These are phyloP conservation scores for Cucurbita maxima DNA, from an alignment of 306 rosid species.

Conservation along the genomic window DNA sequence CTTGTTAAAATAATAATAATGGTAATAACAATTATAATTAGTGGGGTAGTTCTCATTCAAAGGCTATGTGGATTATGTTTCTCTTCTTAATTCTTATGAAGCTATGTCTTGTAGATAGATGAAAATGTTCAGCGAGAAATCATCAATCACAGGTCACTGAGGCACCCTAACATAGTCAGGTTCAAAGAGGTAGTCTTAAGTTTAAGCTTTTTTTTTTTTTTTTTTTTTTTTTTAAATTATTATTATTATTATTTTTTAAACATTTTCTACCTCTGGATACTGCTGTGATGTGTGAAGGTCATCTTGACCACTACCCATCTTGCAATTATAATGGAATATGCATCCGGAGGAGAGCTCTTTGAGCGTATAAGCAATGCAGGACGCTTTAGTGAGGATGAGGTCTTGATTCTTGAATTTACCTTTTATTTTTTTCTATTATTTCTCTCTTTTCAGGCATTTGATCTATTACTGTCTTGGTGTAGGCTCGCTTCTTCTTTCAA, in stretches of 20 bases:
- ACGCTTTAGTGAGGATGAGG: slow-evolving; percentile 87
- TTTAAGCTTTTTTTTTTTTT: neutral
- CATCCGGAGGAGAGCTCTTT: slow-evolving; percentile 90
- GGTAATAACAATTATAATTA: neutral
- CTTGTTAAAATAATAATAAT: no score
- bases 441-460: neutral
- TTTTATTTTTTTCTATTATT: neutral
- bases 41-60: neutral
- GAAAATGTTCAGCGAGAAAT: slow-evolving; percentile 87
- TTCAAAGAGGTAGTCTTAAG: slow-evolving; percentile 49
- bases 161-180: slow-evolving; percentile 82
- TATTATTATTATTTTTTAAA: no score
- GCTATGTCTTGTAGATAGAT: slow-evolving; percentile 53
- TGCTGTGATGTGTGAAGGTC: slow-evolving; percentile 22
- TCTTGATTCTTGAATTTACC: slow-evolving; percentile 10
- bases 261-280: neutral
- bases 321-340: slow-evolving; percentile 94
- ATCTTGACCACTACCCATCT: slow-evolving; percentile 87
- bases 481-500: slow-evolving; percentile 98
- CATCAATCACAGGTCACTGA: slow-evolving; percentile 80
- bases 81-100: neutral
- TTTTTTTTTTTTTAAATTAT: no score
- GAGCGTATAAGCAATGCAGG: slow-evolving; percentile 60
- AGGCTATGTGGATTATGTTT: neutral
- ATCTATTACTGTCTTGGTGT: slow-evolving; percentile 15